Evolutionary conservation across 2,329 filamentous ascomycete genomes (phyloP), one percentile per base, ranked within the genome.

Genomic region (Trichoderma polysporum): DNA sequence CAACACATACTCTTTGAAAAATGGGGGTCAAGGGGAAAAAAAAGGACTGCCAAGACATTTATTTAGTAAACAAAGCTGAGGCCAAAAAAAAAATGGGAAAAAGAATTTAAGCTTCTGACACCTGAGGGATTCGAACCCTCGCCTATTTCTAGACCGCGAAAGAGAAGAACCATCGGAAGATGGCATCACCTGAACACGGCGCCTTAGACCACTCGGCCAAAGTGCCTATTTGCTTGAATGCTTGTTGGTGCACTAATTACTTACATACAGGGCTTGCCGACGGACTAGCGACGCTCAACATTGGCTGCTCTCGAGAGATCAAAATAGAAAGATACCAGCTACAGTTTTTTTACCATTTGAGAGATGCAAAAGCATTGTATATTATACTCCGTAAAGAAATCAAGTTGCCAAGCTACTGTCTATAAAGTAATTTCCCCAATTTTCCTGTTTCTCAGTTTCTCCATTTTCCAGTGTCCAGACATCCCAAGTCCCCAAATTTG

Each of bases 101-200:
- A 45, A 22, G 61, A 45, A 29, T 15, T 35, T 22, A 62, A 66
- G 29, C 47, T 7, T 53, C 13, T 74, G 73, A 74, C 72, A 74
- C 72, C 73, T 74, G 73, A 73, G 73, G 73, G 73, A 74, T 72
- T 74, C 73, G 73, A 74, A 74, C 73, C 73, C 73, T 73, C 73
- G 73, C 73, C 71, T 72, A 73, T 74, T 73, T 63, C 72, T 72
- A 72, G 72, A 74, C 72, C 70, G 72, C 73, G 69, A 71, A 61
- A 41, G 53, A 49, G 29, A 50, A 29, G 54, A 17, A 15, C 15
- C 22, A n/a, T n/a, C n/a, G n/a, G 22, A 49, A 12, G 10, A n/a
- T 2, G 17, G 17, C 19, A 15, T 22, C 22, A 50, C 69, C 70
- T 72, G 68, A 72, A 72, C 70, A 69, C 68, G 67, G 67, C 70